Base-by-base conservation (phyloP, 768 basidiomycete species). In the Boletus insuetus region DNA sequence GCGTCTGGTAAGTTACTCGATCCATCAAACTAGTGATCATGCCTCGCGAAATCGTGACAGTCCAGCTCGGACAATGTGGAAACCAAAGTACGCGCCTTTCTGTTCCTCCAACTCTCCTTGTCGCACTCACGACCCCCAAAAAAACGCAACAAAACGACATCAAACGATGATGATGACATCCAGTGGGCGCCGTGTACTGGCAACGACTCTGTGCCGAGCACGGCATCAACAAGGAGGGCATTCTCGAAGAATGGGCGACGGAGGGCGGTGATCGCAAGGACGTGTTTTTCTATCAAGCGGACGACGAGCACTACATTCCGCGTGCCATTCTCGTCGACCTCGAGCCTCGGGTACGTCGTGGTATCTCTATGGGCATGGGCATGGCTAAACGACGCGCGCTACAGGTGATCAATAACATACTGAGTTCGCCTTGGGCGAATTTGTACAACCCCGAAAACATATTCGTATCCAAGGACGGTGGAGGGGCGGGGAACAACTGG, bases 241-340 rank as follows among this genome's bases (percentile, higher is more conserved):
- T 93, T 55, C 84, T 98, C 45, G 95, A 98, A 71, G 95, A 98
- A 58, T 96, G 93, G 91, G 94, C 95, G 7, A 91, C 88, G 1
- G 94, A 95, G 64, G 91, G 91, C 19, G 92, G 92, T 10, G 97
- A 99, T 74, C 81, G 97, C 63, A 99, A 98, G 69, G 97, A 99
- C 74, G 96, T 97, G 26, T 99, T 99, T 75, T 99, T 99, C 77
- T 98, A 99, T 70, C 96, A 98, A 72, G 97, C 97, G n/a, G 97
- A 99, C 70, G 97, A 99, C 66, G 97, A 98, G 70, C 95, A 97
- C 65, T 99, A 98, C 72, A 95, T 99, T 56, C 97, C 97, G 2
- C 83, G 97, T 49, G 93, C 97, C 6, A 96, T 99, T 58, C 81
- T 99, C 38, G 86, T 98, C 56, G 97, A 99, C 73, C 82, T 97